Percentiles rank a stretch among this genome's conserved stretches.
Evolutionary conservation across 2,329 filamentous ascomycete genomes (phyloP).

Genomic region (Monosporascus sp.): DNA sequence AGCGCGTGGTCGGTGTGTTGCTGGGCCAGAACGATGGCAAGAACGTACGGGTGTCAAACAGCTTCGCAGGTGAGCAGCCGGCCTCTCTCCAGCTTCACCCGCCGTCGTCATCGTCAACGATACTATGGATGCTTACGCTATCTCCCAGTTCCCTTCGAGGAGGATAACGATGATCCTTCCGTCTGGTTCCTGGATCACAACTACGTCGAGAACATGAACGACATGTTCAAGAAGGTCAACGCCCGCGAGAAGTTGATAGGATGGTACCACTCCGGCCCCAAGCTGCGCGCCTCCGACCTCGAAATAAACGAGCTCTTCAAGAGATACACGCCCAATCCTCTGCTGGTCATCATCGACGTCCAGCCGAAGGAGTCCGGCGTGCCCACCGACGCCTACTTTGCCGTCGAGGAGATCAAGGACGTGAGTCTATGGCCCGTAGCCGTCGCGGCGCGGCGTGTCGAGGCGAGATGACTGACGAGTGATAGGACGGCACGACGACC

Average conservation of each 20-base stretch:
- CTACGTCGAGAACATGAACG: slow-evolving; percentile 98
- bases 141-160: slow-evolving; percentile 83
- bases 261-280: slow-evolving; percentile 98
- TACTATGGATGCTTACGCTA: background rate
- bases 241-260: slow-evolving; percentile 97
- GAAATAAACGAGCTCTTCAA: slow-evolving; percentile 99
- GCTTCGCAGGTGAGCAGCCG: slow-evolving; percentile 74
- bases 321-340: slow-evolving; percentile 92
- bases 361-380: slow-evolving; percentile 97
- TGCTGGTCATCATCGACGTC: slow-evolving; percentile 96
- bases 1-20: slow-evolving; percentile 88
- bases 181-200: slow-evolving; percentile 99
- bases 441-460: too few species aligned
- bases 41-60: slow-evolving; percentile 96
- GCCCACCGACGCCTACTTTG: slow-evolving; percentile 97
- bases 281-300: slow-evolving; percentile 90
- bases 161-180: slow-evolving; percentile 96
- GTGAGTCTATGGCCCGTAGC: slow-evolving; percentile 45
- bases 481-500: slow-evolving; percentile 90
- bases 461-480: background rate
- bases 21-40: slow-evolving; percentile 95
- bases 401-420: slow-evolving; percentile 99
- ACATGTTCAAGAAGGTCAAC: slow-evolving; percentile 99
- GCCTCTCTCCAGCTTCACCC: background rate
- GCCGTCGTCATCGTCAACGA: background rate